These are phyloP conservation scores for Tulasnella sp. DNA, from an alignment of 768 basidiomycete genomes.

Conservation along the genomic window DNA sequence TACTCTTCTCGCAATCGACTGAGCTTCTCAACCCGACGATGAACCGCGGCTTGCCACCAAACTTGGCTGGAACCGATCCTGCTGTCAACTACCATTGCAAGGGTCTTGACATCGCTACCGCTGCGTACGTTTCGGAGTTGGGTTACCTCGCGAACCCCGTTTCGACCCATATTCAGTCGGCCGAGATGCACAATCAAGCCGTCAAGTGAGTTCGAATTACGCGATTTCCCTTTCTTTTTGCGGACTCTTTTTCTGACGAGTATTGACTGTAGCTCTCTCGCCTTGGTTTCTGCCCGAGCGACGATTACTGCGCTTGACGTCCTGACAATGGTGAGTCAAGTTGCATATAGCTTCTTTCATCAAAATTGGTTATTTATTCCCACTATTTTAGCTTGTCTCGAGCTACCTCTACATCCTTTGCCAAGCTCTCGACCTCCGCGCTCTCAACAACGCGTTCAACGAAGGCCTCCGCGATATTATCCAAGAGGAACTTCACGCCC, in stretches of 20 bases:
- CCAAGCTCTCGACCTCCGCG: slow-evolving; percentile 81
- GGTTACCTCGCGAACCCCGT: slow-evolving; percentile 79
- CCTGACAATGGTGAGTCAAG: slow-evolving; percentile 44
- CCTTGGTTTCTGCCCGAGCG: slow-evolving; percentile 72
- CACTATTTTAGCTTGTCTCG: slow-evolving; percentile 40
- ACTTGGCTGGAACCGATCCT: slow-evolving; percentile 68
- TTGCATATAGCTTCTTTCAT: not conserved
- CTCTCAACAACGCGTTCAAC: slow-evolving; percentile 60
- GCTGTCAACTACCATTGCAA: slow-evolving; percentile 78
- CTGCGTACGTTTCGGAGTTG: slow-evolving; percentile 74
- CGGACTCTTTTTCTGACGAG: not conserved
- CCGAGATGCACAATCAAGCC: slow-evolving; percentile 90
- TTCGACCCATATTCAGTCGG: slow-evolving; percentile 74
- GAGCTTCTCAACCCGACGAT: slow-evolving; percentile 73
- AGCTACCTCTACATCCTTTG: slow-evolving; percentile 71
- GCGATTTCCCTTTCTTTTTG: not conserved
- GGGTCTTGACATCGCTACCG: slow-evolving; percentile 75
- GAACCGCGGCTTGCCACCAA: slow-evolving; percentile 79
- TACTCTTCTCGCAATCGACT: slow-evolving; percentile 58
- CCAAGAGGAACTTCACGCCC: slow-evolving; percentile 41
- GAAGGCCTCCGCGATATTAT: slow-evolving; percentile 43
- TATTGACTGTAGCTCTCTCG: slow-evolving; percentile 52
- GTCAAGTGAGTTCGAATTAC: slow-evolving; percentile 58
- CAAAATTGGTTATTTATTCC: not conserved
- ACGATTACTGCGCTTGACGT: slow-evolving; percentile 74